phyloP scores from a whole-genome alignment of 2,329 filamentous ascomycete species.

The Periconia sp. region DNA sequence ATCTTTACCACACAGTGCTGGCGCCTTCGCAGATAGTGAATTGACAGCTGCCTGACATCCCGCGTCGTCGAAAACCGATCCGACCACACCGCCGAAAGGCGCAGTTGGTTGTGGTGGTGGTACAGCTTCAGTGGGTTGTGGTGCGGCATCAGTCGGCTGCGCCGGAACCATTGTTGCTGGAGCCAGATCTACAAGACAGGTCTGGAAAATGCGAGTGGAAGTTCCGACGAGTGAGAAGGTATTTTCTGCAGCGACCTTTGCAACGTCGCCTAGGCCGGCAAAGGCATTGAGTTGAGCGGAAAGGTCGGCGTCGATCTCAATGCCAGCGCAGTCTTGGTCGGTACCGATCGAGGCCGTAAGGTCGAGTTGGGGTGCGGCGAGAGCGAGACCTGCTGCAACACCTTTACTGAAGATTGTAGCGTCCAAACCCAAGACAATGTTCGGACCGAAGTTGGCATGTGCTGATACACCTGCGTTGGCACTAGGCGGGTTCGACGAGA shows the following conservation, averaged over 20 bases:
- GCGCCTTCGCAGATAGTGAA: too few relatives aligned
- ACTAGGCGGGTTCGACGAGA: background rate
- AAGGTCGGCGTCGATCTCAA: slow-evolving; percentile 1
- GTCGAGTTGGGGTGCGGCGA: slow-evolving; percentile 1
- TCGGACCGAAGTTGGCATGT: background rate
- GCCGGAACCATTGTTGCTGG: too few relatives aligned
- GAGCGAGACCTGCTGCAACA: slow-evolving; percentile 3
- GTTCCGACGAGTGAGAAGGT: slow-evolving; percentile 62
- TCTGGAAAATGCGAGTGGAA: slow-evolving; percentile 71
- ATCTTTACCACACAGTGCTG: too few relatives aligned
- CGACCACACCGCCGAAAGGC: too few relatives aligned
- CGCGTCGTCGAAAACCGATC: too few relatives aligned
- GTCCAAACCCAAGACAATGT: slow-evolving; percentile 4
- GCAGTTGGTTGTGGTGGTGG: too few relatives aligned
- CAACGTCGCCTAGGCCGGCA: slow-evolving; percentile 56
- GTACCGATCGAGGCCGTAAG: background rate
- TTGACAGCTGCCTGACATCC: too few relatives aligned
- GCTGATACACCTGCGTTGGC: slow-evolving; percentile 1
- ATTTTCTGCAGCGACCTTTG: slow-evolving; percentile 63
- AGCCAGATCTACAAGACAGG: too few relatives aligned
- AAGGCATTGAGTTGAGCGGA: slow-evolving; percentile 32
- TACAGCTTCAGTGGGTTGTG: too few relatives aligned
- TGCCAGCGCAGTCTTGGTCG: background rate
- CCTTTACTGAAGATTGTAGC: background rate
- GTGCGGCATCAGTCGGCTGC: too few relatives aligned